Conservation (phyloP, 2,329 filamentous ascomycete genomes). For the Hypoxylon sp. region DNA sequence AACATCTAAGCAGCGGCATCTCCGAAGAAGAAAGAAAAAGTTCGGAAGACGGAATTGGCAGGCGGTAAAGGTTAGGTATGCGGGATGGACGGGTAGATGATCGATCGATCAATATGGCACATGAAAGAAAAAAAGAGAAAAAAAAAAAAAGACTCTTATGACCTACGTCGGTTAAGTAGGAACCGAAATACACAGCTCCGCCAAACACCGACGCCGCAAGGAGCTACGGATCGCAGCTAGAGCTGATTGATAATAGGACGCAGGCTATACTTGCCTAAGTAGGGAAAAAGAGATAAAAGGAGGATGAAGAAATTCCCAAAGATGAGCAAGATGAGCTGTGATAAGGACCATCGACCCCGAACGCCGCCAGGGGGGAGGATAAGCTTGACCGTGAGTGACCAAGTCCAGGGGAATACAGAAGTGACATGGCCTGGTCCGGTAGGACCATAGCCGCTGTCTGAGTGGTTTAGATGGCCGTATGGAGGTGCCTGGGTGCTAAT, state of each 20-base stretch:
- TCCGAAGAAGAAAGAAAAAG: too few species aligned
- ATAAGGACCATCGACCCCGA: too few species aligned
- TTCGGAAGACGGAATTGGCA: too few species aligned
- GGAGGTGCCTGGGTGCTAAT: background rate
- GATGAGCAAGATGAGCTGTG: too few species aligned
- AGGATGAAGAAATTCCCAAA: background rate
- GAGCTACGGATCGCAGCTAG: background rate
- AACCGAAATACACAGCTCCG: background rate
- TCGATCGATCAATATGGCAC: constrained; percentile 18
- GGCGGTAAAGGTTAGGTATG: too few species aligned
- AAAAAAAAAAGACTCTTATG: background rate
- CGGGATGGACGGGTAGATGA: constrained; percentile 22
- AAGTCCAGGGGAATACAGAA: too few species aligned
- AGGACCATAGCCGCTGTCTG: background rate
- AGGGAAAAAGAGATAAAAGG: background rate
- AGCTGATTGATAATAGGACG: background rate
- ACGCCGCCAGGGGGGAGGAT: constrained; percentile 10
- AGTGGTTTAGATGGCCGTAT: constrained; percentile 1
- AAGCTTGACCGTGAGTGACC: constrained; percentile 5
- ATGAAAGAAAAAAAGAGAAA: background rate
- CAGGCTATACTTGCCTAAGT: background rate
- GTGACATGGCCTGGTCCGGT: too few species aligned
- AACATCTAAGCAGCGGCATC: constrained; percentile 1
- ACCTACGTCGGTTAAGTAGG: background rate
- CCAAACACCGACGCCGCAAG: background rate